A percentile compares a stretch with the other conserved stretches of the same genome.
Conservation (phyloP, 371 early-diverging fungal genomes). For the Amoeboradix gromovi region DNA sequence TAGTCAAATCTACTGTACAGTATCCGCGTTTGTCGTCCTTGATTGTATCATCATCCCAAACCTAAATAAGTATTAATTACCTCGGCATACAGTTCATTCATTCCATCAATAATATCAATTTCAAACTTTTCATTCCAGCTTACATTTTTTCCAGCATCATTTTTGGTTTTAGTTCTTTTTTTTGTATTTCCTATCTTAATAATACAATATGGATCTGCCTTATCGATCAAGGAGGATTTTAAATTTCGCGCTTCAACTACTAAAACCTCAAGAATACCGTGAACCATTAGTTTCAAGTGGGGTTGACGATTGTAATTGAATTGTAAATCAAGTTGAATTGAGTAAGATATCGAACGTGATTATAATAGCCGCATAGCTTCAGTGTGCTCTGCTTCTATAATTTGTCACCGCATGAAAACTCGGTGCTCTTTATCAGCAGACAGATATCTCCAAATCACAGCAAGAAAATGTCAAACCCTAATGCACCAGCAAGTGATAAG, state of each 20-base stretch:
- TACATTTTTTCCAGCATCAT: neutral
- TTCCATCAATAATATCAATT: neutral
- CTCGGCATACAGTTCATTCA: neutral
- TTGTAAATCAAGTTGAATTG: no score
- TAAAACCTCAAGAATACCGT: neutral
- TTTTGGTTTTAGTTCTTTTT: neutral
- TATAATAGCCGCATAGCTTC: no score
- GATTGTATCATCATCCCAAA: neutral
- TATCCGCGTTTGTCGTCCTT: neutral
- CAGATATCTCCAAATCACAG: no score
- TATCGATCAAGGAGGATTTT: neutral
- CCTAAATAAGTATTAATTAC: neutral
- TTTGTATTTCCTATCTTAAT: neutral
- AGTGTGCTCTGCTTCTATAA: no score
- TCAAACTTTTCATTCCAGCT: neutral
- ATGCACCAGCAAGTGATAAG: no score
- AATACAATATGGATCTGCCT: neutral
- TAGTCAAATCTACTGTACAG: neutral
- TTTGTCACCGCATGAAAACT: no score
- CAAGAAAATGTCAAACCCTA: no score
- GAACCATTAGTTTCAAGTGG: no score
- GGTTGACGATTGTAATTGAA: no score
- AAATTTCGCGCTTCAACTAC: neutral
- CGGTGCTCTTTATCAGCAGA: no score
- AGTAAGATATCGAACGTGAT: no score